These are phyloP conservation scores for Phytopythium helicoides DNA, from an alignment of 352 stramenopile species.

Conservation along the genomic window DNA sequence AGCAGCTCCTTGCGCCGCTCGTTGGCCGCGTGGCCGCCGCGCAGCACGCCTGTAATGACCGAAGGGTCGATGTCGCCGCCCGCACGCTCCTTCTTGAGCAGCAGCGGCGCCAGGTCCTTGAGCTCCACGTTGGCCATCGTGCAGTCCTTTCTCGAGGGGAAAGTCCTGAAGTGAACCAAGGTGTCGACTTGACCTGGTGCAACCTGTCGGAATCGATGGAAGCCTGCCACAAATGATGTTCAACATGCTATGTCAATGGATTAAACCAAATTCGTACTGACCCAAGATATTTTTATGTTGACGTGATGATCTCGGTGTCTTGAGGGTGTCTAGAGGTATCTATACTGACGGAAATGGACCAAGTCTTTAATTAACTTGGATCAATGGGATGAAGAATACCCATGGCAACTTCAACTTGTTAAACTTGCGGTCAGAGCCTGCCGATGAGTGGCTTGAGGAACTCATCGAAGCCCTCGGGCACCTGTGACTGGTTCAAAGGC, in stretches of 20 bases:
- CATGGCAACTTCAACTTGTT: no score
- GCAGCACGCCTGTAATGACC: slow-evolving; percentile 34
- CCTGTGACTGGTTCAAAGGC: slow-evolving; percentile 40
- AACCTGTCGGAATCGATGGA: no score
- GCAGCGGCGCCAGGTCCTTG: slow-evolving; percentile 54
- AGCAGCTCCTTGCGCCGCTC: slow-evolving; percentile 38
- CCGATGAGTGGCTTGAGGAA: slow-evolving; percentile 26
- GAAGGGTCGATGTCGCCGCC: slow-evolving; percentile 39
- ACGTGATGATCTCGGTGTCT: no score
- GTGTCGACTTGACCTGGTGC: neutral
- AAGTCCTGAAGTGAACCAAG: neutral
- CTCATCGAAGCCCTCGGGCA: slow-evolving; percentile 37
- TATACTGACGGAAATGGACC: no score
- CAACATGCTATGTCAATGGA: no score
- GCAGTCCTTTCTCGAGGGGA: slow-evolving; percentile 5
- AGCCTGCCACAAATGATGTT: no score
- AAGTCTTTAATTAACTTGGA: no score
- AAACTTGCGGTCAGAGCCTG: no score
- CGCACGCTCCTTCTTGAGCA: slow-evolving; percentile 57
- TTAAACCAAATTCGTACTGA: no score
- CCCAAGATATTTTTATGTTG: no score
- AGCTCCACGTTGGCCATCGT: slow-evolving; percentile 20
- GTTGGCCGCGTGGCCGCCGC: slow-evolving; percentile 26
- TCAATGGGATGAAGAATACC: no score
- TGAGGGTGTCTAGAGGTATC: no score